These are phyloP conservation scores for Arctium lappa DNA, from an alignment of 129 eudicot genomes.

Conservation along the genomic window DNA sequence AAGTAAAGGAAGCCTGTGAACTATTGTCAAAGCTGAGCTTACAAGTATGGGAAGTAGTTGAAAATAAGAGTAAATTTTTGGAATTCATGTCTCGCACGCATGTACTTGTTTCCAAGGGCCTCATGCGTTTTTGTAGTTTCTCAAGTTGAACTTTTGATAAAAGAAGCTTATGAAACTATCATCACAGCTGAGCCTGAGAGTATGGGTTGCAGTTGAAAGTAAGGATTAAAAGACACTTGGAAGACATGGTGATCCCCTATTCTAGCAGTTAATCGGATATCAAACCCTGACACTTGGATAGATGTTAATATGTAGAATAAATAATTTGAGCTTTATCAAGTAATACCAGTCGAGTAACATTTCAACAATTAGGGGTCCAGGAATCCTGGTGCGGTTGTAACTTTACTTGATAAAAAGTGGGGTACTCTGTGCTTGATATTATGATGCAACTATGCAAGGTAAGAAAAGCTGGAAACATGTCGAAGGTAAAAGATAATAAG, in stretches of 20 bases:
- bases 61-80: background rate
- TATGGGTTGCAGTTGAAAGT: background rate
- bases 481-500: background rate
- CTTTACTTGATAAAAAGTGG: background rate
- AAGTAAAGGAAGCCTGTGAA: background rate
- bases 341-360: background rate
- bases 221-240: background rate
- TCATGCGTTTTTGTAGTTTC: background rate
- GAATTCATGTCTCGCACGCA: background rate
- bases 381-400: background rate
- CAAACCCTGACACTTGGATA: background rate
- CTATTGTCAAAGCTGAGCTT: background rate
- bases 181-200: background rate
- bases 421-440: background rate
- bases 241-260: background rate
- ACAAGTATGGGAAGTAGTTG: background rate
- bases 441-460: constrained; percentile 14
- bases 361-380: background rate
- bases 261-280: background rate
- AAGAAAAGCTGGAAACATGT: constrained; percentile 5
- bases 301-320: background rate
- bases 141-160: background rate
- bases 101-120: background rate
- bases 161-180: background rate
- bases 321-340: constrained; percentile 1